Base-by-base conservation (phyloP, 257 asterid species). In the Lantana camara region DNA sequence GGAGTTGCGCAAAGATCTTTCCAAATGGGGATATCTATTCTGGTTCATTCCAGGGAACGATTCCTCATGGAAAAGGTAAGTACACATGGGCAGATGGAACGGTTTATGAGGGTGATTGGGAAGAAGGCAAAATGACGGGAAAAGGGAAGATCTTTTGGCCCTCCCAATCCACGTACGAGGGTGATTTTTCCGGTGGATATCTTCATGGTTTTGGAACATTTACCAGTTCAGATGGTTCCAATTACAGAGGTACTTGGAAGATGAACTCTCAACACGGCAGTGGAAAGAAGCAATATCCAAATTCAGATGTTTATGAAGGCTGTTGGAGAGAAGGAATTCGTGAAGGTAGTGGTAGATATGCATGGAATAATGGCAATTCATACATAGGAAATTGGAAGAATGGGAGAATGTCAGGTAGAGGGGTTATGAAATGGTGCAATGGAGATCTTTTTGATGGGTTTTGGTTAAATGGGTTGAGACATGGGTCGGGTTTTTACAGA, bases 281-380 rank as follows among this genome's bases (percentile, higher is more conserved):
- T 63, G 99, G 99, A 45, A 69, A 89, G 76, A 90, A 94, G 72
- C 80, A 83, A 54, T 94, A 94, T 76, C 78, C 82, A 22, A 90
- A 84, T 76, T 77, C 86, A 37, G 96, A 94, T 71, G 70, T 85
- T 58, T 94, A 90, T 74, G 96, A 94, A 59, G 98, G 98, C 56
- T 80, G 95, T 60, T 90, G 99, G 99, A 86, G 83, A 85, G 96
- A 86, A 71, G 96, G 96, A 65, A 78, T 76, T 56, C 86, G 92
- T 23, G 98, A 90, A 72, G 99, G 99, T 65, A 79, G 95, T 57
- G 99, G 99, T 54, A 77, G 89, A 76, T 94, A 90, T 79, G 85
- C 75, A 8, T 94, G 99, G 99, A 76, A 81, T 42, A 76, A 70
- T 46, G 90, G 87, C 22, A 79, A 84, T 72, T 64, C 74, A 68